These are phyloP conservation scores for Porogramme epimiltina DNA, from an alignment of 1,284 basidiomycete genomes.

Conservation along the genomic window DNA sequence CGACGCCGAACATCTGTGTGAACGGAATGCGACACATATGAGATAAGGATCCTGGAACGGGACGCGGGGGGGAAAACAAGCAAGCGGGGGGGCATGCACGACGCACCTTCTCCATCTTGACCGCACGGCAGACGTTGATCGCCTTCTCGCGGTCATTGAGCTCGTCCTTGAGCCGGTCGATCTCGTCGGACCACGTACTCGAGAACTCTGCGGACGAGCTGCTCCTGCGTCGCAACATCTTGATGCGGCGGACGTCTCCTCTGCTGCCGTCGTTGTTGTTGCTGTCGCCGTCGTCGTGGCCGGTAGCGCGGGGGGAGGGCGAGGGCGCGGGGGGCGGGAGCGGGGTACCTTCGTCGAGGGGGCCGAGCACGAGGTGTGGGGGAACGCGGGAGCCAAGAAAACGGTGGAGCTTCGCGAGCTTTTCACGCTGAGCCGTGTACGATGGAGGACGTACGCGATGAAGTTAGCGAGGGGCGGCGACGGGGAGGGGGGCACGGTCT, in stretches of 20 bases:
- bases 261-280: slow-evolving; percentile 23
- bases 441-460: too few relatives aligned
- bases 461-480: too few relatives aligned
- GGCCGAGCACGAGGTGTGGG: slow-evolving; percentile 62
- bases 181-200: slow-evolving; percentile 48
- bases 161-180: slow-evolving; percentile 67
- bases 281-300: too few relatives aligned
- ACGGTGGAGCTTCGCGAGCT: slow-evolving; percentile 76
- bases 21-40: background rate
- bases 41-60: too few relatives aligned
- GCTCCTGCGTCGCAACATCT: slow-evolving; percentile 54
- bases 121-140: slow-evolving; percentile 72
- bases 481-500: too few relatives aligned
- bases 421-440: too few relatives aligned
- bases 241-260: slow-evolving; percentile 36
- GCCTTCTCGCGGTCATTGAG: slow-evolving; percentile 72
- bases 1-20: slow-evolving; percentile 74
- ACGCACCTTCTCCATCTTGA: slow-evolving; percentile 85
- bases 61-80: too few relatives aligned
- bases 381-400: slow-evolving; percentile 80
- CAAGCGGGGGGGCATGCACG: too few relatives aligned
- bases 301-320: too few relatives aligned
- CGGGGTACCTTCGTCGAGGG: slow-evolving; percentile 39
- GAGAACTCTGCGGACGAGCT: slow-evolving; percentile 53
- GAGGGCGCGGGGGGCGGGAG: slow-evolving; percentile 40